Conservation (phyloP, 331 rosid genomes). For the Rosa hybrid region DNA sequence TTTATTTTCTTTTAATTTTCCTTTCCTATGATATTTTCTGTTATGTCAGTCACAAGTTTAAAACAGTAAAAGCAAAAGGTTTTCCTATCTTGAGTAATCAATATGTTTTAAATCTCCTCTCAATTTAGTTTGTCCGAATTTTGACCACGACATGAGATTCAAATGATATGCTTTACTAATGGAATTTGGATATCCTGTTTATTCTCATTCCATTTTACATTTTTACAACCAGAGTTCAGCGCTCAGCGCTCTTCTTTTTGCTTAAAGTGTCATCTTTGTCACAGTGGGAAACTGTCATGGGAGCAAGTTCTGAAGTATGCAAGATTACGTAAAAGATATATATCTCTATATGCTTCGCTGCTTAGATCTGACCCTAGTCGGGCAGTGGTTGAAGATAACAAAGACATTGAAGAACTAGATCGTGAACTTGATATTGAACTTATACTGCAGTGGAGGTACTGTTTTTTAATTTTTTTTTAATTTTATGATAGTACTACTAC, state of each 20-base stretch:
- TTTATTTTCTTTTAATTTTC: background rate
- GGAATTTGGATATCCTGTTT: background rate
- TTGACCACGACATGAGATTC: background rate
- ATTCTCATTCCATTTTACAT: background rate
- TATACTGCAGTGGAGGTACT: constrained; percentile 96
- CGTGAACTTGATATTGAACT: constrained; percentile 87
- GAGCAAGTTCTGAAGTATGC: constrained; percentile 89
- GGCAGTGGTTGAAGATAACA: constrained; percentile 65
- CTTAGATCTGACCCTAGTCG: constrained; percentile 84
- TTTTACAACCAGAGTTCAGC: background rate
- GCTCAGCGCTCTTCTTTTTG: background rate
- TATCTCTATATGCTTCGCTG: constrained; percentile 76
- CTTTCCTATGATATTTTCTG: background rate
- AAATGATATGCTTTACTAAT: background rate
- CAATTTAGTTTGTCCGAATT: background rate
- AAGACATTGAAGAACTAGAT: constrained; percentile 80
- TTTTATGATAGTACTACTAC: background rate
- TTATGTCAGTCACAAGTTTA: background rate
- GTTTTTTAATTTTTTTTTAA: constrained; percentile 1
- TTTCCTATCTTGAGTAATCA: background rate
- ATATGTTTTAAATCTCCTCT: background rate
- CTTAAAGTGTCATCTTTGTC: constrained; percentile 33
- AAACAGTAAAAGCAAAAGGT: background rate
- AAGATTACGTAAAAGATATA: constrained; percentile 77
- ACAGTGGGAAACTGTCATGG: constrained; percentile 98